Evolutionary conservation across 345 rosid genomes (phyloP), one percentile per base, ranked within the genome.

Genomic region (Acer campestre): DNA sequence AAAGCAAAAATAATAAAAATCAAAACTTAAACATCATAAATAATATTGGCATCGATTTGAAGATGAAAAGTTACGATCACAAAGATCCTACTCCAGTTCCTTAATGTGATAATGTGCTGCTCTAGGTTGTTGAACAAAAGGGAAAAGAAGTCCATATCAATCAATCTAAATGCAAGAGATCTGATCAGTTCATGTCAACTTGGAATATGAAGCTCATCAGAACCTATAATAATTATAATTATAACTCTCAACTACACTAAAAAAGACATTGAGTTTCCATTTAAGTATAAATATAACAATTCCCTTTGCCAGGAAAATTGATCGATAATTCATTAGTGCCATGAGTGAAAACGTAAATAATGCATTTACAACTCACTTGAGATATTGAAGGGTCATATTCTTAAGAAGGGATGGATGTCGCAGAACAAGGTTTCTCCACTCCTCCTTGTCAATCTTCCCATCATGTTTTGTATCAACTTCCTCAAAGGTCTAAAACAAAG

Each of bases 321-420:
- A 20, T 68, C 5, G 9, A 13, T 68, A 68, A 22, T 10, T 44
- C n/a, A 51, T 29, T 44, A n/a, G 7, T 23, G 11, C 12, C 1
- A 13, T 18, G 44, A 8, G 18, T 38, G 66, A 22, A 63, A 25
- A 74, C 7, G 27, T 27, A 13, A 61, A 1, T 1, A 27, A 71
- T 25, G 38, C n/a, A 46, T 53, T 46, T 9, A 29, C 18, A 27
- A 86, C 98, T 88, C 82, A 94, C 99, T 91, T 97, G 84, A 94
- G 98, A 82, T 97, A 97, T 75, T 90, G 99, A 80, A 97, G 95
- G 68, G 99, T 97, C 99, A 97, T 97, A 62, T 96, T 96, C 90
- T 92, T 94, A 79, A 94, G 81, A 82, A 96, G 97, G 68, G 92
- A 91, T 29, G 98, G 97, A 81, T 96, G 97, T 66, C 95, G 93